Conservation (phyloP, 495 filamentous ascomycete species). For the Immersiella caudata region DNA sequence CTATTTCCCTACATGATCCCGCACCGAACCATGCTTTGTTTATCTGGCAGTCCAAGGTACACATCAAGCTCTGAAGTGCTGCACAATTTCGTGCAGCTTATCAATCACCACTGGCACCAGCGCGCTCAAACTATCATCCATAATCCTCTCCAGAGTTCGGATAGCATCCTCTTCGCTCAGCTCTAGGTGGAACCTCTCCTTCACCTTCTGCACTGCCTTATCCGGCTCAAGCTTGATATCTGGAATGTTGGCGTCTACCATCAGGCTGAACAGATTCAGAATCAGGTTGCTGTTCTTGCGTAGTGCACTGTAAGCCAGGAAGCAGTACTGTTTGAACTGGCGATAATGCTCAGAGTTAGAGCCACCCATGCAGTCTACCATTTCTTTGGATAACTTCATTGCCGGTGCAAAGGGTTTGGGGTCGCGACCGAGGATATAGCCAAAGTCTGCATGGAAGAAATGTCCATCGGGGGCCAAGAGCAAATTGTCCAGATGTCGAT, state of each 20-base stretch:
- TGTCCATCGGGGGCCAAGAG: conserved; percentile 87
- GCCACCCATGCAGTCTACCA: conserved; percentile 98
- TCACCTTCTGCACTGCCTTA: conserved; percentile 90
- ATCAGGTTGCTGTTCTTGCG: conserved; percentile 88
- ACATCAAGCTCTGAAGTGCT: conserved; percentile 75
- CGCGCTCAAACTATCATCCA: conserved; percentile 84
- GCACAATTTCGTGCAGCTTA: conserved; percentile 88
- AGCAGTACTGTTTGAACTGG: conserved; percentile 92
- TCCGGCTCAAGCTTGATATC: conserved; percentile 92
- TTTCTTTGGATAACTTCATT: conserved; percentile 97
- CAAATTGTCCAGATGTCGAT: conserved; percentile 95
- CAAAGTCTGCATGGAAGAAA: conserved; percentile 98
- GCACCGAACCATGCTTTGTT: too few relatives aligned
- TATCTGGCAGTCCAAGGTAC: too few relatives aligned
- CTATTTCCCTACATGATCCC: too few relatives aligned
- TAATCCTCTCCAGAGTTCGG: conserved; percentile 79
- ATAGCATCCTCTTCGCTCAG: conserved; percentile 94
- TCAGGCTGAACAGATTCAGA: conserved; percentile 93
- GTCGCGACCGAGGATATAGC: conserved; percentile 95
- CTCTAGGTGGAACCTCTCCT: conserved; percentile 90
- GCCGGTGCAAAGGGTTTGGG: conserved; percentile 95
- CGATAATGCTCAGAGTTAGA: conserved; percentile 74
- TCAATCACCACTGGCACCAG: conserved; percentile 94
- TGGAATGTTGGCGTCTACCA: conserved; percentile 96
- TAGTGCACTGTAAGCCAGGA: conserved; percentile 89